Percentiles rank a stretch among this genome's conserved stretches.
Evolutionary conservation across 805 yeast genomes (phyloP).

Genomic region (Starmerella vaccinii): DNA sequence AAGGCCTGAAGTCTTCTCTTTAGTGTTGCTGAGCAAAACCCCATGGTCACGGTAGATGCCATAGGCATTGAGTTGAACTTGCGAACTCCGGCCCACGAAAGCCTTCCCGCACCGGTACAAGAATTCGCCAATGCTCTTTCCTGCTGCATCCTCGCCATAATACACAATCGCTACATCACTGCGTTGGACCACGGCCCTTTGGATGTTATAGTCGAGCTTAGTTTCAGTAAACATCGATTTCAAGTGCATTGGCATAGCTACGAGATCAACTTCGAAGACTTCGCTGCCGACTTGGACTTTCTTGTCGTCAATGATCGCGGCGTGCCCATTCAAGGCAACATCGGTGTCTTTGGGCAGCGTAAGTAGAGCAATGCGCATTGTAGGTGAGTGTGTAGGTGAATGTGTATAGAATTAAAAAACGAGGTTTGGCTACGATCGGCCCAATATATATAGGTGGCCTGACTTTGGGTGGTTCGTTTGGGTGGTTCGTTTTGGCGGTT

Average conservation of each 20-base stretch:
- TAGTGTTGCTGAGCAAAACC: neutral
- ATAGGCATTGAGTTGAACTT: neutral
- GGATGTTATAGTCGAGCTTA: neutral
- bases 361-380: neutral
- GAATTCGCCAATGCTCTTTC: neutral
- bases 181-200: neutral
- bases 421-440: too few relatives aligned
- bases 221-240: neutral
- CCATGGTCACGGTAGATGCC: neutral
- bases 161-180: neutral
- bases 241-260: neutral
- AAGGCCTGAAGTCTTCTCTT: neutral
- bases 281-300: neutral
- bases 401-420: too few relatives aligned
- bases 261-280: neutral
- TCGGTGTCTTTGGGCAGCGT: neutral
- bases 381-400: neutral
- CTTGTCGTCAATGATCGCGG: neutral
- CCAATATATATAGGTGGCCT: too few relatives aligned
- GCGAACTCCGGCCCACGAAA: neutral
- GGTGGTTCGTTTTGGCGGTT: too few relatives aligned
- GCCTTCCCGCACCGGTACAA: neutral
- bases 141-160: constrained; percentile 2
- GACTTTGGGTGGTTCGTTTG: too few relatives aligned
- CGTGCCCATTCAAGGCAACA: neutral